These are phyloP conservation scores for Penicillium atrosanguineum DNA, from an alignment of 495 filamentous ascomycete species.

Conservation along the genomic window DNA sequence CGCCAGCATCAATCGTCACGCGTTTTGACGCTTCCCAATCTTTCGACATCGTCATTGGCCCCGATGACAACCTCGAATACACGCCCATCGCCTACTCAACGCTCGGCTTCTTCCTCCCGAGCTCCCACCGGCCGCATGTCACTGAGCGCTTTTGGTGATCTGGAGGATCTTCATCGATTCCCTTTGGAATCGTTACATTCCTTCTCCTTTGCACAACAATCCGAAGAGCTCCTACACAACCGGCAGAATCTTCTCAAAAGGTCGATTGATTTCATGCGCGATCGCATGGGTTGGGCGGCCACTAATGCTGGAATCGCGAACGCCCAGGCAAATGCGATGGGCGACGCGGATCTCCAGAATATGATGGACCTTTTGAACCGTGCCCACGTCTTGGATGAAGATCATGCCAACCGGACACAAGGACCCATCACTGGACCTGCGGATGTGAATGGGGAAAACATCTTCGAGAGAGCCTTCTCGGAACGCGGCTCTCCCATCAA, in stretches of 20 bases:
- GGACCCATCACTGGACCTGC: conserved; percentile 79
- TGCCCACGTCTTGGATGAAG: conserved; percentile 68
- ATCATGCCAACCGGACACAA: conserved; percentile 39
- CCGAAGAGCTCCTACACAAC: conserved; percentile 84
- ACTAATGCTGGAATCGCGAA: conserved; percentile 63
- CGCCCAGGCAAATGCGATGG: conserved; percentile 76
- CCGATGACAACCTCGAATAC: conserved; percentile 38
- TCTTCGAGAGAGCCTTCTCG: conserved; percentile 75
- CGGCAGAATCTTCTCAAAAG: conserved; percentile 91
- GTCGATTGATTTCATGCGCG: conserved; percentile 96
- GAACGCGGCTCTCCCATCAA: conserved; percentile 36
- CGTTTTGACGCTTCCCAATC: conserved; percentile 63
- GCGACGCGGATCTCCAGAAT: conserved; percentile 82
- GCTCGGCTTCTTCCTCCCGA: conserved; percentile 51
- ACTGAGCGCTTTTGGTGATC: conserved; percentile 61
- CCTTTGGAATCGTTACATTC: conserved; percentile 96
- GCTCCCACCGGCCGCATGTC: conserved; percentile 55
- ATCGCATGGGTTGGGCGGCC: conserved; percentile 80
- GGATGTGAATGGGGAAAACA: conserved; percentile 61
- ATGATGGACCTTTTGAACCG: conserved; percentile 85
- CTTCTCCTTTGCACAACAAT: conserved; percentile 97
- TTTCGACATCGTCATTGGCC: conserved; percentile 60
- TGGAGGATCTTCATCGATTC: conserved; percentile 89
- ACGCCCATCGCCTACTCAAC: conserved; percentile 60
- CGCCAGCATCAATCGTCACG: conserved; percentile 74